phyloP scores from a whole-genome alignment of 352 stramenopile species.

The Halophytophthora polymorphica region DNA sequence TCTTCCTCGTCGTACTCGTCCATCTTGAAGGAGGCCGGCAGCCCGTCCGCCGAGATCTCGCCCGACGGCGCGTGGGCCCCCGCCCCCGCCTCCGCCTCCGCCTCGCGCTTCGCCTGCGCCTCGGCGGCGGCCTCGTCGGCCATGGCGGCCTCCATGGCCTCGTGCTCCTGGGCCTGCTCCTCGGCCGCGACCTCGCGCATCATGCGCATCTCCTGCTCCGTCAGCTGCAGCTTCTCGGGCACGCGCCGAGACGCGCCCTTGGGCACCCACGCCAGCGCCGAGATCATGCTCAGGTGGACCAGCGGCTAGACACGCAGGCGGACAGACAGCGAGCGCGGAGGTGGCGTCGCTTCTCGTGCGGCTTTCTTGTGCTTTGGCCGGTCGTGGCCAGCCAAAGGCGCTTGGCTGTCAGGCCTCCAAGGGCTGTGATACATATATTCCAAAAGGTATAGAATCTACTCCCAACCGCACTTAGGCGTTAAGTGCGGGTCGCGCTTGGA shows the following conservation, averaged over 20 bases:
- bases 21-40: slow-evolving; percentile 80
- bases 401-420: too few relatives aligned
- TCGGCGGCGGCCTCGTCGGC: slow-evolving; percentile 49
- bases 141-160: slow-evolving; percentile 50
- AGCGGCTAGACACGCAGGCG: background rate
- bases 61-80: slow-evolving; percentile 11
- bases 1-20: slow-evolving; percentile 88
- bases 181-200: slow-evolving; percentile 76
- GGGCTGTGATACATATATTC: too few relatives aligned
- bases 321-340: background rate
- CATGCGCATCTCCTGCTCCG: slow-evolving; percentile 78
- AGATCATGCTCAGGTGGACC: slow-evolving; percentile 38
- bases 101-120: slow-evolving; percentile 4
- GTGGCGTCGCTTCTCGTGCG: background rate
- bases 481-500: too few relatives aligned
- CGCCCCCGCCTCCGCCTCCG: slow-evolving; percentile 15
- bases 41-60: slow-evolving; percentile 40
- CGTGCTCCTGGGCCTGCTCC: slow-evolving; percentile 63
- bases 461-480: too few relatives aligned
- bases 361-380: background rate
- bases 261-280: slow-evolving; percentile 52
- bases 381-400: too few relatives aligned
- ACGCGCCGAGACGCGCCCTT: slow-evolving; percentile 49
- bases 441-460: too few relatives aligned
- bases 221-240: slow-evolving; percentile 84